Evolutionary conservation across 2,329 filamentous ascomycete species (phyloP).

Genomic region (Rasamsonia emersonii): DNA sequence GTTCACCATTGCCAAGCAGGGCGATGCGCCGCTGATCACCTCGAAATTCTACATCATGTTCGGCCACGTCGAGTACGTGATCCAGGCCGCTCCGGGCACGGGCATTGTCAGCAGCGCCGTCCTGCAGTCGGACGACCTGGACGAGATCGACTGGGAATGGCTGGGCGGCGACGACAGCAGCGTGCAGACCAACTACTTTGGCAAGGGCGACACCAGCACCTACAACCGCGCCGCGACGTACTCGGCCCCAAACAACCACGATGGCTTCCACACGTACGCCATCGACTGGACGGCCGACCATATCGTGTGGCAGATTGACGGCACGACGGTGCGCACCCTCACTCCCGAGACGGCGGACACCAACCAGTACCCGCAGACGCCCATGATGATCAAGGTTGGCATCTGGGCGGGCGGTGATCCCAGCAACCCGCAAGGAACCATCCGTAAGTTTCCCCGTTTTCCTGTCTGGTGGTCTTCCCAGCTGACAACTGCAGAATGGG

Average conservation of each 20-base stretch:
- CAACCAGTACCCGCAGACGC: conserved; percentile 81
- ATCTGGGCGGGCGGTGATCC: conserved; percentile 87
- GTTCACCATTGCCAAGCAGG: conserved; percentile 69
- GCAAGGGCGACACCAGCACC: conserved; percentile 75
- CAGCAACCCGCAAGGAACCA: conserved; percentile 68
- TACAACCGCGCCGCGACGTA: conserved; percentile 86
- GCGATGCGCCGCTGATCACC: conserved; percentile 76
- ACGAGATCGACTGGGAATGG: conserved; percentile 98
- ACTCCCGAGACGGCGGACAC: conserved; percentile 58
- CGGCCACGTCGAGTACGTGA: conserved; percentile 73
- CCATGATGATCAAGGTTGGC: conserved; percentile 90
- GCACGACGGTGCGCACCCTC: conserved; percentile 66
- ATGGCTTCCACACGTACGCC: conserved; percentile 72
- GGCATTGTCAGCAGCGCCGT: conserved; percentile 93
- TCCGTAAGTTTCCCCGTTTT: conserved; percentile 41
- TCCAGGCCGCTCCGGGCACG: conserved; percentile 78
- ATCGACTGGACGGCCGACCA: conserved; percentile 84
- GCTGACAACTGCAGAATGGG: conserved; percentile 52
- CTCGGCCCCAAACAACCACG: conserved; percentile 58
- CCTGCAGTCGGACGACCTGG: conserved; percentile 79
- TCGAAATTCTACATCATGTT: conserved; percentile 99
- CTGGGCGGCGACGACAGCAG: conserved; percentile 66
- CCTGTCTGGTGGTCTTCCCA: no score
- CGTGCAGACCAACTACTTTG: conserved; percentile 97
- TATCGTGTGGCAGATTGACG: conserved; percentile 80